Conservation (phyloP, 495 filamentous ascomycete genomes). For the Alectoria sarmentosa region DNA sequence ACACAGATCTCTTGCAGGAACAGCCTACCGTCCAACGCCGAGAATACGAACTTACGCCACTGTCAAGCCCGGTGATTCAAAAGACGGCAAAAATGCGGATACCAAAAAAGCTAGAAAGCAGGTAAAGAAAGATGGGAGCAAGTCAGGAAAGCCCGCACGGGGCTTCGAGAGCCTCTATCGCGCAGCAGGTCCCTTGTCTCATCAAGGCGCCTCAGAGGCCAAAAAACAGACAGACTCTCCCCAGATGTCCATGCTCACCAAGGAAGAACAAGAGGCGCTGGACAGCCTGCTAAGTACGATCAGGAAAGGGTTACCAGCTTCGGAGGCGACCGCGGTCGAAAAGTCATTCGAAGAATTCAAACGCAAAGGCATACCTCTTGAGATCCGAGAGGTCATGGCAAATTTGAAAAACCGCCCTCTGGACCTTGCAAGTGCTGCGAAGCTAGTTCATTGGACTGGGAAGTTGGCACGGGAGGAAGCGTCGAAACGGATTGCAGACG, state of each 20-base stretch:
- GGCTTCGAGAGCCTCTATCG: constrained; percentile 40
- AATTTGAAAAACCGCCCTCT: constrained; percentile 35
- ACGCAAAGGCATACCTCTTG: constrained; percentile 43
- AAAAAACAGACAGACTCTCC: constrained; percentile 12
- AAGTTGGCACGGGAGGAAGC: constrained; percentile 35
- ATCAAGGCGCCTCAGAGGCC: constrained; percentile 3
- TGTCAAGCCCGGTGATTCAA: constrained; percentile 40
- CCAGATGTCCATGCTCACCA: constrained; percentile 34
- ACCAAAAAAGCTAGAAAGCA: constrained; percentile 25
- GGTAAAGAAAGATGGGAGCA: constrained; percentile 28
- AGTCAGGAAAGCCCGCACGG: constrained; percentile 35
- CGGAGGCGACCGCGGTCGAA: constrained; percentile 37
- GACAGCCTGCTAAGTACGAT: constrained; percentile 37
- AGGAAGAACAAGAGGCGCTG: constrained; percentile 36
- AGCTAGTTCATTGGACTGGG: constrained; percentile 42
- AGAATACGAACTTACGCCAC: constrained; percentile 51
- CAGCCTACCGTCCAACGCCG: constrained; percentile 40
- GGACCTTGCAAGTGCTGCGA: constrained; percentile 43
- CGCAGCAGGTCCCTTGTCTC: constrained; percentile 36
- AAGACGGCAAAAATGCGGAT: constrained; percentile 37
- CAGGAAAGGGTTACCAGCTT: constrained; percentile 41
- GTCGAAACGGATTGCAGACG: constrained; percentile 29
- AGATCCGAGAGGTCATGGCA: constrained; percentile 44
- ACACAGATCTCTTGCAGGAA: constrained; percentile 26
- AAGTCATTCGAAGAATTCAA: constrained; percentile 40